phyloP scores from a whole-genome alignment of 345 rosid genomes.

The Syzygium jambos region DNA sequence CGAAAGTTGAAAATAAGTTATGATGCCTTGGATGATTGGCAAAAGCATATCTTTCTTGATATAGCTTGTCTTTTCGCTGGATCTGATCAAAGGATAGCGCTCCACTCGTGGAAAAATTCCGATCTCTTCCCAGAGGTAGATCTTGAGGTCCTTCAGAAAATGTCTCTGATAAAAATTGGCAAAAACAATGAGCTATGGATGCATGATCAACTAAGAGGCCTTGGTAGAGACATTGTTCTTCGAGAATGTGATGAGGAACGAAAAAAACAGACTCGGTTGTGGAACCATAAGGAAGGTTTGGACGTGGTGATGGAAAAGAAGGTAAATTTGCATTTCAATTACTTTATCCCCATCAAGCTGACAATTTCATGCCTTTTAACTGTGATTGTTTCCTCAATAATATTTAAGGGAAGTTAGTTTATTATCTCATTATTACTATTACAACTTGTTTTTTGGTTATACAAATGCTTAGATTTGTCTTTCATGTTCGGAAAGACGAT shows the following conservation, averaged over 20 bases:
- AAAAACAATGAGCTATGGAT: not conserved
- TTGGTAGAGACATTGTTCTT: not conserved
- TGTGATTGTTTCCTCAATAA: not conserved
- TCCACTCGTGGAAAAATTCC: not conserved
- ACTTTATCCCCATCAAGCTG: not conserved
- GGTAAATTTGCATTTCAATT: not conserved
- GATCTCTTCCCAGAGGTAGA: not conserved
- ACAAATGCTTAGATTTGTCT: too few species aligned
- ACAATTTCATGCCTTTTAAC: not conserved
- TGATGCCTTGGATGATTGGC: not conserved
- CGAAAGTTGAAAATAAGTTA: not conserved
- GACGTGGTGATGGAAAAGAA: not conserved
- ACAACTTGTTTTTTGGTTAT: too few species aligned
- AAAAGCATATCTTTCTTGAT: not conserved
- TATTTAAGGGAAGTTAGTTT: not conserved
- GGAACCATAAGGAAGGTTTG: not conserved
- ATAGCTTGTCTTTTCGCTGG: not conserved
- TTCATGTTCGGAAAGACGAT: not conserved
- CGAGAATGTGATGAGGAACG: not conserved
- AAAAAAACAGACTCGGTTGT: not conserved
- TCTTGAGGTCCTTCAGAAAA: not conserved
- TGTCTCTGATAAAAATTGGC: not conserved
- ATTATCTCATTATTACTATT: not conserved
- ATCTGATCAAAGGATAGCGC: not conserved
- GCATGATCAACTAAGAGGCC: not conserved